Percentiles rank a stretch among this genome's conserved stretches.
Evolutionary conservation across 495 filamentous ascomycete species (phyloP).

Genomic region (Viridothelium virens): DNA sequence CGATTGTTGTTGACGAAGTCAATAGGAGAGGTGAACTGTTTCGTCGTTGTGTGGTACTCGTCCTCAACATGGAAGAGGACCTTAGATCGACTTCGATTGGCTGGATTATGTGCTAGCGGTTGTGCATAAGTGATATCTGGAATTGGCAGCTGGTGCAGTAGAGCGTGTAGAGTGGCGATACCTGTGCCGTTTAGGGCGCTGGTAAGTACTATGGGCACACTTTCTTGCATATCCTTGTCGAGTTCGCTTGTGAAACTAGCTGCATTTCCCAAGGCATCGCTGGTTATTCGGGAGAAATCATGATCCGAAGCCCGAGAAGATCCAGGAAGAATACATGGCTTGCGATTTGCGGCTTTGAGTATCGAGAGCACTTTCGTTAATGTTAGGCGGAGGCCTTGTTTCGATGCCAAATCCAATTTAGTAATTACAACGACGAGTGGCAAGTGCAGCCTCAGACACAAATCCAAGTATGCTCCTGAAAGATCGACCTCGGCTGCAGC

Average conservation of each 20-base stretch:
- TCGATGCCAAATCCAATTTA: slow-evolving; percentile 81
- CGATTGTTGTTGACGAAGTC: slow-evolving; percentile 39
- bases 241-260: slow-evolving; percentile 20
- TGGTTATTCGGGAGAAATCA: slow-evolving; percentile 24
- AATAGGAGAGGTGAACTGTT: slow-evolving; percentile 26
- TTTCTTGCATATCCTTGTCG: slow-evolving; percentile 27
- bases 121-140: slow-evolving; percentile 28
- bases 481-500: slow-evolving; percentile 57
- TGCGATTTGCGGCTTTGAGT: slow-evolving; percentile 65
- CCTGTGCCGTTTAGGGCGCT: slow-evolving; percentile 82
- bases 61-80: slow-evolving; percentile 85
- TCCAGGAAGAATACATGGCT: slow-evolving; percentile 57
- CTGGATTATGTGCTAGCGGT: slow-evolving; percentile 22
- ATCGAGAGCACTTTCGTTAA: slow-evolving; percentile 66
- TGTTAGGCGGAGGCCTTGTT: slow-evolving; percentile 54
- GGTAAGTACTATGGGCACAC: slow-evolving; percentile 79
- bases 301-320: slow-evolving; percentile 17
- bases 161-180: slow-evolving; percentile 70
- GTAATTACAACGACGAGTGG: slow-evolving; percentile 77
- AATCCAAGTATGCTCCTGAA: slow-evolving; percentile 70
- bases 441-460: slow-evolving; percentile 70
- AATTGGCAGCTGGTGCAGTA: slow-evolving; percentile 70
- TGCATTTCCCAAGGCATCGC: slow-evolving; percentile 22
- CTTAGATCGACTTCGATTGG: slow-evolving; percentile 45
- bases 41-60: slow-evolving; percentile 42